These are phyloP conservation scores for Vitis hybrid DNA, from an alignment of 177 flowering plant genomes.

Conservation along the genomic window DNA sequence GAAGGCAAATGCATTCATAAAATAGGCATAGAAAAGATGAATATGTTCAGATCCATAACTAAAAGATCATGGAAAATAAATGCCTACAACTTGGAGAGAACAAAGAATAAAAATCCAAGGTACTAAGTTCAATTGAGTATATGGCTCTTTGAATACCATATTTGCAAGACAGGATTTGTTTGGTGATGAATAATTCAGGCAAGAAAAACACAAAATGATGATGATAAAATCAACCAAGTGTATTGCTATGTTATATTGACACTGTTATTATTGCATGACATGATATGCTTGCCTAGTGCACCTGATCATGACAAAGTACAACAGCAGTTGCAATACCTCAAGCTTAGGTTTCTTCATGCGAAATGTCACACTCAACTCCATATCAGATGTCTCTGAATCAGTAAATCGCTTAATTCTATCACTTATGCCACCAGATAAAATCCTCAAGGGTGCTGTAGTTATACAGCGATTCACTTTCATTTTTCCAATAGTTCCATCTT, in stretches of 20 bases:
- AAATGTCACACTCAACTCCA: conserved; percentile 66
- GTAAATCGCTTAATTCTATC: conserved; percentile 40
- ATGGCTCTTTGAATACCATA: no score
- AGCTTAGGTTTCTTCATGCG: conserved; percentile 39
- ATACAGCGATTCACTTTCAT: conserved; percentile 56
- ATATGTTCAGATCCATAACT: background rate
- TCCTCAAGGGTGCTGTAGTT: conserved; percentile 55
- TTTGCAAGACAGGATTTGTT: no score
- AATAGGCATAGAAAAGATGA: background rate
- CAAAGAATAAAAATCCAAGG: no score
- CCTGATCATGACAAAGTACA: background rate
- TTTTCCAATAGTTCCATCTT: conserved; percentile 44
- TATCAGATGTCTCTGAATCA: conserved; percentile 46
- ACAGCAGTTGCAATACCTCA: conserved; percentile 39
- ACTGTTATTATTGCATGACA: background rate
- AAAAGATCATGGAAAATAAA: no score
- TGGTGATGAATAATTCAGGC: no score
- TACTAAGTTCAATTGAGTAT: no score
- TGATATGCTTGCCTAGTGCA: background rate
- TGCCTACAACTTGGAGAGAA: no score
- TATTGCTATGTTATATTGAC: background rate
- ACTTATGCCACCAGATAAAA: conserved; percentile 41
- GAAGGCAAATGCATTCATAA: background rate
- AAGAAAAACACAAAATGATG: no score
- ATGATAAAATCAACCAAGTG: no score